Conservation (phyloP, 495 filamentous ascomycete genomes). For the Emericellopsis terricola region DNA sequence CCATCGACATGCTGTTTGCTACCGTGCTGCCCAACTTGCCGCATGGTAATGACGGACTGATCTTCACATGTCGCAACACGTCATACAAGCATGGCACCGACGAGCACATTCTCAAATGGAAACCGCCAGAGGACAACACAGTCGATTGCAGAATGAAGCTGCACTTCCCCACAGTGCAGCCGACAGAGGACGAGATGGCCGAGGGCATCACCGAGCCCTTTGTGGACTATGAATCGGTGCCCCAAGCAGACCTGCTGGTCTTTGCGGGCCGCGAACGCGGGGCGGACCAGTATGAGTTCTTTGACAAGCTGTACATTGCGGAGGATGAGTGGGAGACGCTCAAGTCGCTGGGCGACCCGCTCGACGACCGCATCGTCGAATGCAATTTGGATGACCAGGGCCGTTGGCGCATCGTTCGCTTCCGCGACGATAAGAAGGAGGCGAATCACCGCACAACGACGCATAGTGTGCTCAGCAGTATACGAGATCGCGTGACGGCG, state of each 20-base stretch:
- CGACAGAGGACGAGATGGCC: constrained; percentile 45
- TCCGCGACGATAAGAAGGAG: constrained; percentile 79
- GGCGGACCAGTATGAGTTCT: constrained; percentile 37
- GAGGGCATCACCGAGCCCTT: constrained; percentile 38
- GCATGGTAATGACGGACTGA: constrained; percentile 89
- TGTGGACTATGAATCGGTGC: constrained; percentile 34
- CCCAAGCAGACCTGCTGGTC: constrained; percentile 27
- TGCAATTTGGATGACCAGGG: constrained; percentile 56
- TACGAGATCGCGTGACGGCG: constrained; percentile 50
- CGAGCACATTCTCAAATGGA: constrained; percentile 91
- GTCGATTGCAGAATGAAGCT: constrained; percentile 75
- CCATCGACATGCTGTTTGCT: constrained; percentile 77
- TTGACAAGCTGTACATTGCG: constrained; percentile 49
- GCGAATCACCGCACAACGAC: constrained; percentile 78
- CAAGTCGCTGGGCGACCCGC: constrained; percentile 45
- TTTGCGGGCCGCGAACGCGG: constrained; percentile 29
- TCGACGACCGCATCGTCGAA: constrained; percentile 77
- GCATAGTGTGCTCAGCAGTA: constrained; percentile 64
- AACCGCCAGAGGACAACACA: constrained; percentile 79
- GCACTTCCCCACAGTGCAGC: constrained; percentile 53
- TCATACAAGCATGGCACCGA: constrained; percentile 84
- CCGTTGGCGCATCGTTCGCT: constrained; percentile 69
- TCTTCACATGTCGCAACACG: constrained; percentile 80
- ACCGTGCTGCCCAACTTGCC: constrained; percentile 63
- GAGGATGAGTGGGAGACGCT: constrained; percentile 66